Percentiles rank a stretch among this genome's conserved stretches.
phyloP scores from a whole-genome alignment of 495 filamentous ascomycete genomes.

The Trichodelitschia bisporula region DNA sequence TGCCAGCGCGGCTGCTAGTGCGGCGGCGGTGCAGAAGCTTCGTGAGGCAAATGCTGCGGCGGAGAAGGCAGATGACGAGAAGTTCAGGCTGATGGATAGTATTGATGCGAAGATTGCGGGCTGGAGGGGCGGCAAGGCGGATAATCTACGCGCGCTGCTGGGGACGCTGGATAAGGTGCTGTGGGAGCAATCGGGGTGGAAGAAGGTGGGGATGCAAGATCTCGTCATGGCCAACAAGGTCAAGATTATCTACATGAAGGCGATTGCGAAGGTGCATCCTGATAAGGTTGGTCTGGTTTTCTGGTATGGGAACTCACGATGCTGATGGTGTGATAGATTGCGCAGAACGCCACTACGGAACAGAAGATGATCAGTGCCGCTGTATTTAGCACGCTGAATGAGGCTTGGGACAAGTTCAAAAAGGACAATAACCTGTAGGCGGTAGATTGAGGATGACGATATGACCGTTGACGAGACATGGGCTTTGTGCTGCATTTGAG shows the following conservation, averaged over 20 bases:
- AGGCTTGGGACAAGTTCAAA: slow-evolving; percentile 97
- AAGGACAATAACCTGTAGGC: slow-evolving; percentile 60
- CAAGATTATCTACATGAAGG: slow-evolving; percentile 97
- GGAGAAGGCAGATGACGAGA: slow-evolving; percentile 71
- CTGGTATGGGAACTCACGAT: background rate
- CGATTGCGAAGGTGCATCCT: slow-evolving; percentile 92
- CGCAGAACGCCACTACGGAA: slow-evolving; percentile 75
- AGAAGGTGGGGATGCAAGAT: slow-evolving; percentile 85
- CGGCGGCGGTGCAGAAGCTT: slow-evolving; percentile 49
- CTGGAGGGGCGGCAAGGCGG: slow-evolving; percentile 76
- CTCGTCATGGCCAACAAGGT: slow-evolving; percentile 75
- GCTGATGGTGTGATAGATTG: slow-evolving; percentile 29
- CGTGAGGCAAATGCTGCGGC: slow-evolving; percentile 63
- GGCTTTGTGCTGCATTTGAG: no score
- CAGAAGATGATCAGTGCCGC: slow-evolving; percentile 75
- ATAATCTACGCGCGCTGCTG: slow-evolving; percentile 72
- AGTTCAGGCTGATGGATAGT: slow-evolving; percentile 61
- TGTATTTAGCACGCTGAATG: slow-evolving; percentile 84
- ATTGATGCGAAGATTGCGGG: slow-evolving; percentile 52
- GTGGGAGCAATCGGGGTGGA: slow-evolving; percentile 85
- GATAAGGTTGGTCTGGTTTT: slow-evolving; percentile 53
- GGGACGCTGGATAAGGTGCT: slow-evolving; percentile 74
- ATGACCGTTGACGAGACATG: no score
- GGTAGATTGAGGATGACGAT: no score
- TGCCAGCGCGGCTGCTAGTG: slow-evolving; percentile 10